Evolutionary conservation across 2,329 filamentous ascomycete species (phyloP).

Genomic region (Myriosclerotinia curreyana): DNA sequence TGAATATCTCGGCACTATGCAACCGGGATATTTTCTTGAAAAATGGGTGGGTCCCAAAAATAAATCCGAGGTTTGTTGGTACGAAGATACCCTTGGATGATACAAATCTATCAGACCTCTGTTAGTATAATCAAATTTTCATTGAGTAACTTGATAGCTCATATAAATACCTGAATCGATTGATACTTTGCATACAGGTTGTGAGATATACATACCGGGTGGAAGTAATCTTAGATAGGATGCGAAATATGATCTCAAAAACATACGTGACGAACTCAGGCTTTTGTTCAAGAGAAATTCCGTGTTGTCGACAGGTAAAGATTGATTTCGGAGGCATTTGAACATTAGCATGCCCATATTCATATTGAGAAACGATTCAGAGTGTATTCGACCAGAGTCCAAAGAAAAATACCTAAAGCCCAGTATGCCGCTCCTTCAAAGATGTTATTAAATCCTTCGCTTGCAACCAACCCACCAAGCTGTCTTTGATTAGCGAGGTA

Average conservation of each 20-base stretch:
- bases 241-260: not conserved
- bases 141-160: not conserved
- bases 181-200: not conserved
- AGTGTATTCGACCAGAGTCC: constrained; percentile 87
- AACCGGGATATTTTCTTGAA: not conserved
- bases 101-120: not conserved
- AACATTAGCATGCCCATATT: not conserved
- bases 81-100: not conserved
- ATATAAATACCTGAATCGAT: not conserved
- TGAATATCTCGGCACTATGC: constrained; percentile 9
- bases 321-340: not conserved
- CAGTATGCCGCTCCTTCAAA: constrained; percentile 59
- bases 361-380: constrained; percentile 72
- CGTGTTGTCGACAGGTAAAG: not conserved
- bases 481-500: not conserved
- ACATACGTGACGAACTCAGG: not conserved
- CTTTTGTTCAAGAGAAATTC: not conserved
- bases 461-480: no score
- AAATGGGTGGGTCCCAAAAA: not conserved
- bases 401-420: constrained; percentile 68
- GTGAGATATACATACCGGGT: not conserved
- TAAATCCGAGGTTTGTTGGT: not conserved
- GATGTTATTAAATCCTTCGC: constrained; percentile 54
- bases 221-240: not conserved
- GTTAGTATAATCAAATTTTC: not conserved